Base-by-base conservation (phyloP, 2,329 filamentous ascomycete genomes). In the Hortaea werneckii region DNA sequence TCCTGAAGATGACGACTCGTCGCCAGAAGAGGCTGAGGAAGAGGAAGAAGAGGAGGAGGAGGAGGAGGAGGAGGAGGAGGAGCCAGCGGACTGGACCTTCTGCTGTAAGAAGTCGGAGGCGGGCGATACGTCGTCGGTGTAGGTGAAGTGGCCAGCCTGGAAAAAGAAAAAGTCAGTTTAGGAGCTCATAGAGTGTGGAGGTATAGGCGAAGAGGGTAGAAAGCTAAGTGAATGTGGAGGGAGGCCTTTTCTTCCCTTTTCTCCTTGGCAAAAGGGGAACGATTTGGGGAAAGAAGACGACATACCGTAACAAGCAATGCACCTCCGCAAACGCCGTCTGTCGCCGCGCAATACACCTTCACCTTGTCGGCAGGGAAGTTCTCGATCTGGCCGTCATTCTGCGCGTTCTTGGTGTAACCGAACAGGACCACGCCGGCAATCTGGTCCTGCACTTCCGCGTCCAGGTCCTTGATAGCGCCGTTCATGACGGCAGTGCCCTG, bases 401-500 rank as follows among this genome's bases (percentile, higher is more conserved):
- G 65, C 43, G 45, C 41, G 43, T 68, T 68, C 49, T 60, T 58
- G 5, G 66, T 68, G 54, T 69, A 65, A 9, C 67, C 66, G 41
- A 66, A 69, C 11, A 67, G 55, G 27, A 67, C 65, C 2, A 64
- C 56, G 10, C 65, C 66, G n/a, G 61, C 61, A 45, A 68, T 55
- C 28, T 58, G 56, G 28, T 55, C 43, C 43, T 57, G 57, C 13
- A 65, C 54, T 1, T 50, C 48, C 10, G 52, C 29, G 10, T 52
- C 51, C 6, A 65, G 55, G 7, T 55, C 52, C 12, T 57, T 50
- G 40, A 68, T 57, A 0, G 65, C 56, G 9, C 55, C 59, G 2
- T 63, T 62, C 28, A 66, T 66, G 30, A 68, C 54, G 9, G 66
- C 66, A 4, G 63, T 58, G 35, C 67, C 65, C 58, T 69, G 67